Base-by-base conservation (phyloP, 805 yeast species). In the Komagataella pastoris region DNA sequence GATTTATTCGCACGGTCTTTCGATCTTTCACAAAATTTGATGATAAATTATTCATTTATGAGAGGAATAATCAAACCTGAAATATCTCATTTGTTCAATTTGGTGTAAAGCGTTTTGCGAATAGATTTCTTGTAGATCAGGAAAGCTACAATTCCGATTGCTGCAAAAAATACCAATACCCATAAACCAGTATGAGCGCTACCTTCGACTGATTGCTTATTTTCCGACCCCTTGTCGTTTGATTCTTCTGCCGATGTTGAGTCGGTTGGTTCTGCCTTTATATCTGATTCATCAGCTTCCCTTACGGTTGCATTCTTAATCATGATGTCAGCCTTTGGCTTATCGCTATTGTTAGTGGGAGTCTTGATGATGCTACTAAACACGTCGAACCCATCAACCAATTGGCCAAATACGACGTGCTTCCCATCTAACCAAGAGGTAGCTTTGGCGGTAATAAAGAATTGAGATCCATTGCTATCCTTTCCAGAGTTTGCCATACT, bases 361-460 rank as follows among this genome's bases (percentile, higher is more conserved):
- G 78, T 77, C 50, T 70, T 68, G 63, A 85, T 89, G 55, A 88
- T 72, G 56, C 72, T 63, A 46, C 77, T 75, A 47, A 87, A 73
- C 5, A 83, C 75, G 19, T 82, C 84, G 53, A 76, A 66, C 4
- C 93, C 93, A 44, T 79, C 81, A 12, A 76, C 61, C 48, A 86
- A 81, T 67, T 85, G 88, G 48, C 93, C 95, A 62, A 86, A 85
- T 1, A 83, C 90, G 57, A 85, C 91, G 65, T 84, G 84, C 6
- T 67, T 65, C 19, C 80, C 81, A 64, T 83, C 77, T 57, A 83
- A 71, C 73, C 77, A 74, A 49, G 71, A 62, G 2, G 64, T 58
- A 19, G 78, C 74, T 12, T 68, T 61, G 1, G 85, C 75, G 47
- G 87, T 81, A 61, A 85, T 81, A 61, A 81, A 81, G 60, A 83